Conservation (phyloP, 148 eudicot genomes). For the Rhododendron griersonianum region DNA sequence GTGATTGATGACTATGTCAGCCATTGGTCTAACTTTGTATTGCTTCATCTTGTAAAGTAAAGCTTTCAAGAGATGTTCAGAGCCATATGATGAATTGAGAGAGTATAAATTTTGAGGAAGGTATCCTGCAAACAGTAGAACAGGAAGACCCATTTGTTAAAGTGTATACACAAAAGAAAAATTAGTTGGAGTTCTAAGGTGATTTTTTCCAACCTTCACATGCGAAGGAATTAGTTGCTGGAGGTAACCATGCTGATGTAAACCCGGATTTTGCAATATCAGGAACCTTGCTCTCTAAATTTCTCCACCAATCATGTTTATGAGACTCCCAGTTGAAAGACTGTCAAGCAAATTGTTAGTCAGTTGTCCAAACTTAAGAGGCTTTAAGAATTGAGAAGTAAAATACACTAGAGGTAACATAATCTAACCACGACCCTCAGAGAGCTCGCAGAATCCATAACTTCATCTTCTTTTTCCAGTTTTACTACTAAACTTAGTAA, state of each 20-base stretch:
- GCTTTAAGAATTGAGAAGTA: neutral
- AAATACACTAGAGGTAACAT: neutral
- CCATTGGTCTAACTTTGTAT: conserved; percentile 83
- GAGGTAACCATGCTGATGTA: conserved; percentile 92
- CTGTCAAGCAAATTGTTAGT: conserved; percentile 29
- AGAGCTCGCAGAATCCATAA: neutral
- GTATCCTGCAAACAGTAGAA: conserved; percentile 49
- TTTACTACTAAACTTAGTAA: neutral
- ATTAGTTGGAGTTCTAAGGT: neutral
- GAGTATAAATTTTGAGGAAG: conserved; percentile 93
- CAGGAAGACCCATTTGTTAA: neutral
- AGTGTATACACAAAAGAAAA: neutral
- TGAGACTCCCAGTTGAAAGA: conserved; percentile 97
- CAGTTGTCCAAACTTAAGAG: neutral
- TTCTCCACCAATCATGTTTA: conserved; percentile 87
- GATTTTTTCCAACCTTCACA: conserved; percentile 57
- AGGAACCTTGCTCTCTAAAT: conserved; percentile 57
- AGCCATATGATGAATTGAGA: conserved; percentile 80
- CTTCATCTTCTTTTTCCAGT: neutral
- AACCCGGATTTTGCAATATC: conserved; percentile 88
- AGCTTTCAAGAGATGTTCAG: conserved; percentile 59
- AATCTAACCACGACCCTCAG: neutral
- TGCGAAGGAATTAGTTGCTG: conserved; percentile 64
- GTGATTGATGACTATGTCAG: conserved; percentile 91
- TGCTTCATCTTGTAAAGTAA: conserved; percentile 73